A percentile compares a stretch with the other conserved stretches of the same genome.
Evolutionary conservation across 1,139 yeast species (phyloP).

Genomic region (Lizanozyma gosingica): DNA sequence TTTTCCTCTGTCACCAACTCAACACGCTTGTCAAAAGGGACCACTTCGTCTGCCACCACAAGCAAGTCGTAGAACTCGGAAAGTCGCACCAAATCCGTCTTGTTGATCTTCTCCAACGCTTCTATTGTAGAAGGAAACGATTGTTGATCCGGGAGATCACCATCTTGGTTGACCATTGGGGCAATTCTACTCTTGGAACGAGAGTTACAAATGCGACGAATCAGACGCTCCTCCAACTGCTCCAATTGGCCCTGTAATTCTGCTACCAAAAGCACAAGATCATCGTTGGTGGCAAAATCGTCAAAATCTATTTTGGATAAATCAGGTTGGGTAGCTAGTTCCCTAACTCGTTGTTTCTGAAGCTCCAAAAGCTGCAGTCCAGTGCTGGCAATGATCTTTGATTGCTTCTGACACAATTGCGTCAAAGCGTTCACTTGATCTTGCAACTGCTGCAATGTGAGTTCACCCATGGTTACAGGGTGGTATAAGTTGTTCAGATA

Average conservation of each 20-base stretch:
- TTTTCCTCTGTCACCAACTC: background rate
- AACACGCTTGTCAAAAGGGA: background rate
- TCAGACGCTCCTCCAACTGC: slow-evolving; percentile 54
- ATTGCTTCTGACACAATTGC: slow-evolving; percentile 23
- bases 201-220: slow-evolving; percentile 48
- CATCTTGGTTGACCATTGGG: slow-evolving; percentile 29
- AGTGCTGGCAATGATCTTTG: slow-evolving; percentile 42
- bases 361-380: slow-evolving; percentile 69
- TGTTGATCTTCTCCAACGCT: slow-evolving; percentile 18
- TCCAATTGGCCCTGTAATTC: slow-evolving; percentile 87
- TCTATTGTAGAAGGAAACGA: slow-evolving; percentile 23
- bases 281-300: slow-evolving; percentile 72
- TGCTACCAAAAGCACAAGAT: slow-evolving; percentile 74
- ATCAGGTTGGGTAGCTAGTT: slow-evolving; percentile 2
- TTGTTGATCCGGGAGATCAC: slow-evolving; percentile 24
- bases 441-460: background rate
- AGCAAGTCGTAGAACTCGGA: slow-evolving; percentile 35
- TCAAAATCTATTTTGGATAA: slow-evolving; percentile 32
- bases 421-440: background rate
- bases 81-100: slow-evolving; percentile 19
- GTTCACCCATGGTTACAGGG: background rate
- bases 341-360: slow-evolving; percentile 46
- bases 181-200: slow-evolving; percentile 8
- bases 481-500: too few relatives aligned
- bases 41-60: slow-evolving; percentile 13